phyloP scores from a whole-genome alignment of 2,329 filamentous ascomycete genomes.

The Fusarium dimerum region DNA sequence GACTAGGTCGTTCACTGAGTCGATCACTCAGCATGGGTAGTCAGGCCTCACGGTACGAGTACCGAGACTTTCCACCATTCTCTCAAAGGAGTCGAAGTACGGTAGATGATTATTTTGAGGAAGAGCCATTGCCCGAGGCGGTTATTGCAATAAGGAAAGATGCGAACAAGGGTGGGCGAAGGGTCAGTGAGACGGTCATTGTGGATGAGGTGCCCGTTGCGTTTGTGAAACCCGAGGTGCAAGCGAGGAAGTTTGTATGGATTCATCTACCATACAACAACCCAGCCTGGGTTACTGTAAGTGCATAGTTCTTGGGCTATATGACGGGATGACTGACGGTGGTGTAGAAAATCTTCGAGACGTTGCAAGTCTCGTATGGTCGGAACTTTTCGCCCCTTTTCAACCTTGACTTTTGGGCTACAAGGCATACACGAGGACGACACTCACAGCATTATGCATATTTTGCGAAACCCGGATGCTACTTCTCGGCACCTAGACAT shows the following conservation, averaged over 20 bases:
- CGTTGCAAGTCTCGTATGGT: conserved; percentile 39
- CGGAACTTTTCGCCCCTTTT: conserved; percentile 43
- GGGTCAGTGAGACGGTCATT: conserved; percentile 29
- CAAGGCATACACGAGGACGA: conserved; percentile 48
- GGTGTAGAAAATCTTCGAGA: conserved; percentile 45
- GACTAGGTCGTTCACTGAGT: conserved; percentile 34
- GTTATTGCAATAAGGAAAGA: conserved; percentile 33
- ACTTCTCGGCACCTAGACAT: conserved; percentile 42
- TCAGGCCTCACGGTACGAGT: conserved; percentile 33
- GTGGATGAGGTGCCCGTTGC: conserved; percentile 32
- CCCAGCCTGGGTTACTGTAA: conserved; percentile 58
- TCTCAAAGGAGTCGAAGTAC: conserved; percentile 38
- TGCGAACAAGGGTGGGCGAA: conserved; percentile 20
- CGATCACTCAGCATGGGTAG: conserved; percentile 38
- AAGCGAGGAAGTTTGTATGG: conserved; percentile 55
- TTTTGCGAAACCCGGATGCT: conserved; percentile 50
- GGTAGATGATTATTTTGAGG: conserved; percentile 23
- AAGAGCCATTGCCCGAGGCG: conserved; percentile 35
- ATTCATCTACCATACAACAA: conserved; percentile 60
- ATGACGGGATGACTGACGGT: neutral
- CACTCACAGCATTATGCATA: conserved; percentile 52
- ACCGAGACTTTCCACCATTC: conserved; percentile 38
- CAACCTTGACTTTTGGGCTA: conserved; percentile 50
- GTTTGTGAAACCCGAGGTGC: conserved; percentile 36
- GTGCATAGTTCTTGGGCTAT: conserved; percentile 2